Conservation (phyloP, 345 rosid species). For the Eucalyptus melliodora region DNA sequence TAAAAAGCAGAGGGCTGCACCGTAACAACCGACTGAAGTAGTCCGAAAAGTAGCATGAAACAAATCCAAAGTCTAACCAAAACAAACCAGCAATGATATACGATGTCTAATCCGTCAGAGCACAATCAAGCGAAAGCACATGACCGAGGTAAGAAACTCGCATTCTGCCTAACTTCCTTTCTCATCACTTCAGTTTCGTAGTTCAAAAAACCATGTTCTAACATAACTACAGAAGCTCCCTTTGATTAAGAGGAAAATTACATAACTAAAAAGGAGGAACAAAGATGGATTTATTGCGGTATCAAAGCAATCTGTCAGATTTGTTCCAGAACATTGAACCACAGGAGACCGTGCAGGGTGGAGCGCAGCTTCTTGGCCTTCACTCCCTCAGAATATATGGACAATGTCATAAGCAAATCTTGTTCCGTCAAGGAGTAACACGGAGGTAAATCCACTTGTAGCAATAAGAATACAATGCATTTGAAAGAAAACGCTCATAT, state of each 20-base stretch:
- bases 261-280: not conserved
- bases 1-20: not conserved
- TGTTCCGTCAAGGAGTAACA: not conserved
- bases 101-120: not conserved
- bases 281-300: not conserved
- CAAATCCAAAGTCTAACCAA: not conserved
- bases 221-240: not conserved
- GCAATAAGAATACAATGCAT: not conserved
- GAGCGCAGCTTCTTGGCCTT: not conserved
- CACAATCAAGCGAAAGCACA: not conserved
- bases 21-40: not conserved
- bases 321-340: not conserved
- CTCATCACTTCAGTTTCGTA: not conserved
- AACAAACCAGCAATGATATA: not conserved
- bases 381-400: slow-evolving; percentile 64
- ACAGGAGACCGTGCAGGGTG: not conserved
- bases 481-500: not conserved
- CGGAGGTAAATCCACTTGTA: not conserved
- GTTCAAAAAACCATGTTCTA: not conserved
- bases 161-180: not conserved
- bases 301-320: not conserved
- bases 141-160: not conserved
- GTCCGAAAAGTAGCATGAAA: not conserved
- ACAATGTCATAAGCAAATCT: slow-evolving; percentile 97
- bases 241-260: not conserved